Percentiles rank a stretch among this genome's conserved stretches.
Evolutionary conservation across 129 eudicot genomes (phyloP).

Genomic region (Centrapalus pauciflorus): DNA sequence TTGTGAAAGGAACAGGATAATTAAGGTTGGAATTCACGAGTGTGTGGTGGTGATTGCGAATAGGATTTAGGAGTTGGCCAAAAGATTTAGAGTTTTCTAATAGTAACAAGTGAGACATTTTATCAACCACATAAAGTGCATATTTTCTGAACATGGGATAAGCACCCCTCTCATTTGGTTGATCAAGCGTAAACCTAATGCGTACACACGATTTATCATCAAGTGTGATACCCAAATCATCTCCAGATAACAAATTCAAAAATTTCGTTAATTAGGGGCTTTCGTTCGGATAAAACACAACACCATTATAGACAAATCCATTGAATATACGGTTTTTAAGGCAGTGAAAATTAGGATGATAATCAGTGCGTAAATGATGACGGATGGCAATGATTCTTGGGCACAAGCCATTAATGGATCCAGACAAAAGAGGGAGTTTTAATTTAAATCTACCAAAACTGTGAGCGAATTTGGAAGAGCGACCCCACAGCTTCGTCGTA

Average conservation of each 20-base stretch:
- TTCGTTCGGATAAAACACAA: not conserved
- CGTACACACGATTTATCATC: not conserved
- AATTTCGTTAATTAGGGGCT: not conserved
- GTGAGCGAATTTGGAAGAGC: not conserved
- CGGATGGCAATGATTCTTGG: not conserved
- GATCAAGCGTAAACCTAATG: not conserved
- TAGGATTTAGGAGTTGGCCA: slow-evolving; percentile 11
- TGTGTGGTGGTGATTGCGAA: slow-evolving; percentile 34
- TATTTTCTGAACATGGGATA: slow-evolving; percentile 16
- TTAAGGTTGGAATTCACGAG: slow-evolving; percentile 28
- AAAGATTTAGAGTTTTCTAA: slow-evolving; percentile 18
- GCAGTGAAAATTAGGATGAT: not conserved
- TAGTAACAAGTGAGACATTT: slow-evolving; percentile 18
- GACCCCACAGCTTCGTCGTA: slow-evolving; percentile 14
- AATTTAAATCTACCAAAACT: not conserved
- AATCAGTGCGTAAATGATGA: not conserved
- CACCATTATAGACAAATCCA: not conserved
- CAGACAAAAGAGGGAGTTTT: slow-evolving; percentile 2
- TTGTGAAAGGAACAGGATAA: slow-evolving; percentile 11
- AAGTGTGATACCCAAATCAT: not conserved
- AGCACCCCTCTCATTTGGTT: slow-evolving; percentile 5
- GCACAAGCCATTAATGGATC: slow-evolving; percentile 9
- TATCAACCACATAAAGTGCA: slow-evolving; percentile 28
- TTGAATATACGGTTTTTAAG: not conserved
- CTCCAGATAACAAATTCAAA: not conserved